Percentiles rank a stretch among this genome's conserved stretches.
Evolutionary conservation across 768 basidiomycete genomes (phyloP).

Genomic region (Lanmaoa pseudosensibilis): DNA sequence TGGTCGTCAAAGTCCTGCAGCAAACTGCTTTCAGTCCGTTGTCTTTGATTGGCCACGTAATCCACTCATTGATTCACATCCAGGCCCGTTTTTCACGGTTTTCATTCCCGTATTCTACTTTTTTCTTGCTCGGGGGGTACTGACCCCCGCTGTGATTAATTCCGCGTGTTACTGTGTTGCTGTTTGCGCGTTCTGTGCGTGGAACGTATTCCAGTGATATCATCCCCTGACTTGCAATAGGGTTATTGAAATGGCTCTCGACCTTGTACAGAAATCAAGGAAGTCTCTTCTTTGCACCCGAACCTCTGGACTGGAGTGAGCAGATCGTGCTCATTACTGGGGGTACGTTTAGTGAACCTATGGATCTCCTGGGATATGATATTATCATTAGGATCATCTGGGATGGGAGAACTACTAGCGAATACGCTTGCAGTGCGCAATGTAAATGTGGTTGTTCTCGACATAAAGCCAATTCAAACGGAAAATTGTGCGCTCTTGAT

Average conservation of each 20-base stretch:
- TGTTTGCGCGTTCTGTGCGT: conserved; percentile 70
- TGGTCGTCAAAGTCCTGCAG: conserved; percentile 73
- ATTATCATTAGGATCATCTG: conserved; percentile 68
- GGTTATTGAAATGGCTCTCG: conserved; percentile 69
- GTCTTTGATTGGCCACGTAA: not conserved
- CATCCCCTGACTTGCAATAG: conserved; percentile 38
- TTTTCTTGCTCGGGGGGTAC: conserved; percentile 61
- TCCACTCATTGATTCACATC: conserved; percentile 5
- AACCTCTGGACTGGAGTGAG: conserved; percentile 77
- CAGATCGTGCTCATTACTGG: conserved; percentile 92
- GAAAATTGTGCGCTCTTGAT: conserved; percentile 61
- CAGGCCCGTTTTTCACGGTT: conserved; percentile 83
- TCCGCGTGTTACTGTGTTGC: conserved; percentile 56
- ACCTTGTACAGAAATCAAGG: conserved; percentile 74
- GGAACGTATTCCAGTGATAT: not conserved
- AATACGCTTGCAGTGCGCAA: conserved; percentile 83
- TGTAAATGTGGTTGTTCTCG: conserved; percentile 83
- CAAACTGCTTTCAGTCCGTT: conserved; percentile 78
- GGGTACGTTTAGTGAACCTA: conserved; percentile 46
- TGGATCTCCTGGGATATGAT: not conserved
- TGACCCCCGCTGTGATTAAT: conserved; percentile 51
- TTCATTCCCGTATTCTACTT: conserved; percentile 78
- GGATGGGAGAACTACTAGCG: conserved; percentile 84
- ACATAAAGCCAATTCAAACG: conserved; percentile 72
- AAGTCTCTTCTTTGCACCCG: conserved; percentile 58